Conservation (phyloP, 257 asterid genomes). For the Nicotiana obtusifolia region DNA sequence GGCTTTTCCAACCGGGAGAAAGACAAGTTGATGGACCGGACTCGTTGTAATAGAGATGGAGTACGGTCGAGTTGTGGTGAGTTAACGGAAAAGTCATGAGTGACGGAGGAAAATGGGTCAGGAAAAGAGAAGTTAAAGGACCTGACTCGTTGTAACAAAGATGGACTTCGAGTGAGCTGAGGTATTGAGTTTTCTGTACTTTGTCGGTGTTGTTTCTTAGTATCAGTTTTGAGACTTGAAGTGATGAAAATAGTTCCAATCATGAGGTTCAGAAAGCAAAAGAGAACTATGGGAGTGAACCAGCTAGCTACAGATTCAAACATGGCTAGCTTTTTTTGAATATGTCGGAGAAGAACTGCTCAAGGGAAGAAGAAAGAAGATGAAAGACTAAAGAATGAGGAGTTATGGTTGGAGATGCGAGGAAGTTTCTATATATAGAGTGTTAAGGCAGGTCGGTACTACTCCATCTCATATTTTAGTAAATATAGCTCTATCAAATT, state of each 20-base stretch:
- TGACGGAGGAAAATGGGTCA: slow-evolving; percentile 1
- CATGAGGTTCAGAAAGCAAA: slow-evolving; percentile 51
- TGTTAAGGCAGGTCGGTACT: neutral
- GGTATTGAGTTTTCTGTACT: neutral
- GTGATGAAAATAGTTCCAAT: slow-evolving; percentile 40
- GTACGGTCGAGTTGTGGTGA: neutral
- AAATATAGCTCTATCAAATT: no score
- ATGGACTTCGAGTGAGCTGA: slow-evolving; percentile 12
- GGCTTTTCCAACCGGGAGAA: slow-evolving; percentile 7
- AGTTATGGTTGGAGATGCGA: neutral
- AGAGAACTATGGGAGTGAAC: slow-evolving; percentile 48
- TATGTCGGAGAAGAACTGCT: neutral
- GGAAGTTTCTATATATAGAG: neutral
- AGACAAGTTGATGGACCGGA: slow-evolving; percentile 28
- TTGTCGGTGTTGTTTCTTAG: neutral
- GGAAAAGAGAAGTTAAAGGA: slow-evolving; percentile 23
- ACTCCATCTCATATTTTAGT: no score
- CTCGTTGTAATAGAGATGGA: slow-evolving; percentile 26
- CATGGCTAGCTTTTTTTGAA: neutral
- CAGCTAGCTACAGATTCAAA: slow-evolving; percentile 25
- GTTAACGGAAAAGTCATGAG: neutral
- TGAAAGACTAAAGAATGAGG: neutral
- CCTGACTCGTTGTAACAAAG: slow-evolving; percentile 26
- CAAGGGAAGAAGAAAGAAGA: neutral
- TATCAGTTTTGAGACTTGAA: slow-evolving; percentile 26